A percentile compares a stretch with the other conserved stretches of the same genome.
Conservation (phyloP, 768 basidiomycete genomes). For the Agaricus sinodeliciosus region DNA sequence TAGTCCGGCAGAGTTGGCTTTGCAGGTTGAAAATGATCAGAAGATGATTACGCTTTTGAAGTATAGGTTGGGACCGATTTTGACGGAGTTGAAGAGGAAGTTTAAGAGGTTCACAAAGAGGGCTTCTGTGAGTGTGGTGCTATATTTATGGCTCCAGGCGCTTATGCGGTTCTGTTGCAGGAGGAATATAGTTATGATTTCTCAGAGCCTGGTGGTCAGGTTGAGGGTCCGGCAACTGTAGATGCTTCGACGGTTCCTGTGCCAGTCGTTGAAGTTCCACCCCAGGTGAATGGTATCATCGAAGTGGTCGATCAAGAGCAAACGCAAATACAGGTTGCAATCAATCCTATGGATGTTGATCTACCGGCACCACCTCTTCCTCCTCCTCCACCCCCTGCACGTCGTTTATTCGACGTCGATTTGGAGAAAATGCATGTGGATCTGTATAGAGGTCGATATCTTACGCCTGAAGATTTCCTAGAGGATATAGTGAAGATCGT, state of each 20-base stretch:
- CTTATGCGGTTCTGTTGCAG: conserved; percentile 26
- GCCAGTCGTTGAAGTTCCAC: conserved; percentile 24
- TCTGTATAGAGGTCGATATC: conserved; percentile 79
- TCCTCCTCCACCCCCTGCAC: conserved; percentile 24
- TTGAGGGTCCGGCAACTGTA: conserved; percentile 20
- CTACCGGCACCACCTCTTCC: not conserved
- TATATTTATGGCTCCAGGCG: not conserved
- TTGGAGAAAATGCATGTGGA: conserved; percentile 86
- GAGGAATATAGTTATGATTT: conserved; percentile 66
- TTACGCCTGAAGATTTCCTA: conserved; percentile 84
- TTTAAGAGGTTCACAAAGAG: conserved; percentile 85
- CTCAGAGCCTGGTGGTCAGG: conserved; percentile 12
- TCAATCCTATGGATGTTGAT: conserved; percentile 11
- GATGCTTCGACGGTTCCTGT: conserved; percentile 18
- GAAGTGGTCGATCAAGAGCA: conserved; percentile 32
- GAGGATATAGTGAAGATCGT: conserved; percentile 77
- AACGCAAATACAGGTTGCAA: conserved; percentile 27
- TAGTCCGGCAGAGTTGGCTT: conserved; percentile 71
- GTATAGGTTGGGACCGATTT: conserved; percentile 84
- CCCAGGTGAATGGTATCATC: conserved; percentile 33
- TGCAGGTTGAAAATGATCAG: conserved; percentile 80
- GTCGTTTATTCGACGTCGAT: conserved; percentile 77
- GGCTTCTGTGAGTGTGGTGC: conserved; percentile 49
- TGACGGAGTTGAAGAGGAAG: conserved; percentile 86
- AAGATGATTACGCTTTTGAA: conserved; percentile 75